A percentile compares a stretch with the other conserved stretches of the same genome.
These are phyloP conservation scores for Protostelium mycophagum DNA, from an alignment of 78 protist species.

Conservation along the genomic window DNA sequence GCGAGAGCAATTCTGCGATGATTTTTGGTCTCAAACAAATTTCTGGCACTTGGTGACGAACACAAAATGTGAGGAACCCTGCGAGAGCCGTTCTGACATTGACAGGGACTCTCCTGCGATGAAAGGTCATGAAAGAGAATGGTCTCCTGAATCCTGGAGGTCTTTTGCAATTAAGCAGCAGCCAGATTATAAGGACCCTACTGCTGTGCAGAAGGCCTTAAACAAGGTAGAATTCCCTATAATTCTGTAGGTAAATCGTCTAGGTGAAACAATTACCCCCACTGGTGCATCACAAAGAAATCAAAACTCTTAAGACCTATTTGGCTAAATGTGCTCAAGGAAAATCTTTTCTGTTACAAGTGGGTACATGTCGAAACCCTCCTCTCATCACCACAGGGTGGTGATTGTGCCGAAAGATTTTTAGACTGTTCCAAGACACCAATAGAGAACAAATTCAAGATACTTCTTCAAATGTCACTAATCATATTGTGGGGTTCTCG, in stretches of 20 bases:
- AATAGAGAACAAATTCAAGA: constrained; percentile 34
- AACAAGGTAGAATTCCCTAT: not conserved
- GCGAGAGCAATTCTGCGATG: no score
- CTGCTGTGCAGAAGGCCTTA: not conserved
- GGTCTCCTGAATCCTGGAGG: constrained; percentile 36
- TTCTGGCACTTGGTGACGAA: no score
- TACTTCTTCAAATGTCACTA: constrained; percentile 58
- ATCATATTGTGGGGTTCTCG: constrained; percentile 28
- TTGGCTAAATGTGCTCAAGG: constrained; percentile 40
- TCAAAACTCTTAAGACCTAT: constrained; percentile 4
- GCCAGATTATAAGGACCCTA: constrained; percentile 39
- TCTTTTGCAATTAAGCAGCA: constrained; percentile 16
- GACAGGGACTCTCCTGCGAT: not conserved
- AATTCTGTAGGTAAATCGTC: no score
- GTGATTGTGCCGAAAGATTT: constrained; percentile 76
- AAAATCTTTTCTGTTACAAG: constrained; percentile 51
- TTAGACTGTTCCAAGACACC: constrained; percentile 19
- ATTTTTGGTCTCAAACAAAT: no score
- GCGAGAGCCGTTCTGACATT: no score
- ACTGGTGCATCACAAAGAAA: constrained; percentile 39
- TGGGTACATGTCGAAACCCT: not conserved
- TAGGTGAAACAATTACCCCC: constrained; percentile 26
- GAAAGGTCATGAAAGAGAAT: not conserved
- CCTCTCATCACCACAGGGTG: constrained; percentile 24
- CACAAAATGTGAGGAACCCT: no score